These are phyloP conservation scores for Mycena citricolor DNA, from an alignment of 1,284 basidiomycete genomes.

Conservation along the genomic window DNA sequence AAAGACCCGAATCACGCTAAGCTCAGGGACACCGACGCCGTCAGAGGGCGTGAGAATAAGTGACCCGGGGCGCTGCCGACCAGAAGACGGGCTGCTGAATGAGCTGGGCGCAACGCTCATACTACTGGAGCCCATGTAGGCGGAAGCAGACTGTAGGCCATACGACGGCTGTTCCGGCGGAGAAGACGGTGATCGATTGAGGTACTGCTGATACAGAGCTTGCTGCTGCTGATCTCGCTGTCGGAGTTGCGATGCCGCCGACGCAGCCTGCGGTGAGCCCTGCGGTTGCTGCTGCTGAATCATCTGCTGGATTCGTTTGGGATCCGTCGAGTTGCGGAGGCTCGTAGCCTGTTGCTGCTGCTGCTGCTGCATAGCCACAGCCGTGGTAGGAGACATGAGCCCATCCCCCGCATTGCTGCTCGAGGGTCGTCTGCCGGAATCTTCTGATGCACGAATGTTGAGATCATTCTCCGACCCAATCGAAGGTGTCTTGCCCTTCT, in stretches of 20 bases:
- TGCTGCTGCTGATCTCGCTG: slow-evolving; percentile 88
- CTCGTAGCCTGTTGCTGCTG: slow-evolving; percentile 40
- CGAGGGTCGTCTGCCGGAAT: slow-evolving; percentile 44
- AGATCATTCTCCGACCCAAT: slow-evolving; percentile 47
- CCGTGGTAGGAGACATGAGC: slow-evolving; percentile 47
- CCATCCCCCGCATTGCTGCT: slow-evolving; percentile 28
- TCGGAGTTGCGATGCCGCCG: slow-evolving; percentile 64
- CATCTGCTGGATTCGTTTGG: slow-evolving; percentile 33
- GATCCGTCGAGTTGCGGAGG: slow-evolving; percentile 35
- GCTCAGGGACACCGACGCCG: slow-evolving; percentile 71
- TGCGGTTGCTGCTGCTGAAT: slow-evolving; percentile 33
- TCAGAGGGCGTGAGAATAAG: slow-evolving; percentile 65
- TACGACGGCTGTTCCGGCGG: slow-evolving; percentile 74
- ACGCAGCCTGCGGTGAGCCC: slow-evolving; percentile 37
- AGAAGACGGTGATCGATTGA: slow-evolving; percentile 75
- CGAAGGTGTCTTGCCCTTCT: slow-evolving; percentile 47
- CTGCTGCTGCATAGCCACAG: slow-evolving; percentile 55
- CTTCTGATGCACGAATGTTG: slow-evolving; percentile 42
- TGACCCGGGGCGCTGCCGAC: slow-evolving; percentile 68
- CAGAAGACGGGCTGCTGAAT: slow-evolving; percentile 39
- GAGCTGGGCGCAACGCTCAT: slow-evolving; percentile 36
- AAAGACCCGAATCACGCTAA: slow-evolving; percentile 94
- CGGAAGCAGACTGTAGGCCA: slow-evolving; percentile 64
- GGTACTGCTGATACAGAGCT: slow-evolving; percentile 86
- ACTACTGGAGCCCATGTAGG: slow-evolving; percentile 39